A percentile compares a stretch with the other conserved stretches of the same genome.
phyloP scores from a whole-genome alignment of 2,329 filamentous ascomycete species.

The Aspergillus transmontanensis region DNA sequence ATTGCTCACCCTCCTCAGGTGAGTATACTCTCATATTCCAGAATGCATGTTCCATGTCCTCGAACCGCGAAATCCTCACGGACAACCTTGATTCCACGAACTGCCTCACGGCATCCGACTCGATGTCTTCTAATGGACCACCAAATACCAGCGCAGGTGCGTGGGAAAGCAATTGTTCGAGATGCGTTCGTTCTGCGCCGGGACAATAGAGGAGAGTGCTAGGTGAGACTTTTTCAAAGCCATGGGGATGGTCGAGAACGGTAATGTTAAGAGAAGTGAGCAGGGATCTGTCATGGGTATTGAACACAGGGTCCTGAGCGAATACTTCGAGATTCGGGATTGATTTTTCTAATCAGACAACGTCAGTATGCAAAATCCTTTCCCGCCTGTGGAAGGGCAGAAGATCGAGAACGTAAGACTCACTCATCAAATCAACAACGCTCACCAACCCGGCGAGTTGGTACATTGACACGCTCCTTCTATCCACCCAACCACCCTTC shows the following conservation, averaged over 20 bases:
- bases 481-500: constrained; percentile 46
- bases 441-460: constrained; percentile 42
- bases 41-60: constrained; percentile 38
- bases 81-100: constrained; percentile 28
- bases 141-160: constrained; percentile 62
- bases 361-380: neutral
- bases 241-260: constrained; percentile 53
- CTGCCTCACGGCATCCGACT: constrained; percentile 23
- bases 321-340: constrained; percentile 40
- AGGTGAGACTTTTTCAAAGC: constrained; percentile 53
- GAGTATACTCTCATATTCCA: constrained; percentile 42
- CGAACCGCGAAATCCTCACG: constrained; percentile 32
- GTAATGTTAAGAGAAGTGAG: constrained; percentile 38
- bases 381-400: neutral
- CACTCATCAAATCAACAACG: constrained; percentile 29
- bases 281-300: constrained; percentile 41
- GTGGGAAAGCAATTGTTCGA: constrained; percentile 53
- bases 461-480: constrained; percentile 43
- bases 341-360: constrained; percentile 3
- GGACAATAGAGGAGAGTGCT: constrained; percentile 63
- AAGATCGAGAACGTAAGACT: constrained; percentile 16
- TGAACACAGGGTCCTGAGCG: constrained; percentile 58
- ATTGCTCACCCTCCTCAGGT: constrained; percentile 7
- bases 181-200: constrained; percentile 55
- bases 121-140: constrained; percentile 43